Conservation (phyloP, 805 yeast genomes). For the Kuraishia piskuri region DNA sequence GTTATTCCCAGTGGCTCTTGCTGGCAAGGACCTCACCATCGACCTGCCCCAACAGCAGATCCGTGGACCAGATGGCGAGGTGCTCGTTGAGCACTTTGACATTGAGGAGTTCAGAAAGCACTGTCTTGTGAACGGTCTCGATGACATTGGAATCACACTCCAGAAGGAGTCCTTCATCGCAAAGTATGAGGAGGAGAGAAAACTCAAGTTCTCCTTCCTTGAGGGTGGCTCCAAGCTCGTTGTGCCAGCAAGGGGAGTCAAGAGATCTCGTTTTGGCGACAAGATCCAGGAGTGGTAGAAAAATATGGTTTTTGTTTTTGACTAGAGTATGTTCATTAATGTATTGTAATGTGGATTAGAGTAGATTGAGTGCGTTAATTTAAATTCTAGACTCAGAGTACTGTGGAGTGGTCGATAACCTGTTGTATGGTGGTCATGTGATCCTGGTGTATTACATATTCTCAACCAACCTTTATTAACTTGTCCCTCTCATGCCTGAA, state of each 20-base stretch:
- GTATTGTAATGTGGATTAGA: too few species aligned
- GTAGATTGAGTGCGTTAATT: too few species aligned
- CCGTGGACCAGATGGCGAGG: slow-evolving; percentile 54
- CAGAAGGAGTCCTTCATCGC: slow-evolving; percentile 75
- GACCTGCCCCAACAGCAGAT: slow-evolving; percentile 87
- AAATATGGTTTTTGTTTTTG: neutral
- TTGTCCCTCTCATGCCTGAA: slow-evolving; percentile 4
- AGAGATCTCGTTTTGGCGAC: slow-evolving; percentile 58
- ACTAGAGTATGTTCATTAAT: neutral
- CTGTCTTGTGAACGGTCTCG: slow-evolving; percentile 89
- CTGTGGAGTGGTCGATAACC: neutral
- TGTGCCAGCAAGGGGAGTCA: slow-evolving; percentile 56
- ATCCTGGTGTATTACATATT: too few species aligned
- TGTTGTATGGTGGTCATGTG: too few species aligned
- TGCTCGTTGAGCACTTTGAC: slow-evolving; percentile 75
- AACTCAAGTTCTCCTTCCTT: slow-evolving; percentile 77
- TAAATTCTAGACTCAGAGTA: too few species aligned
- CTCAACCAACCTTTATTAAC: too few species aligned
- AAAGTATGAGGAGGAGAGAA: slow-evolving; percentile 71
- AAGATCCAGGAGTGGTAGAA: slow-evolving; percentile 68
- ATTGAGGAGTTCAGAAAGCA: slow-evolving; percentile 91
- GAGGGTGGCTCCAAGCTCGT: slow-evolving; percentile 77
- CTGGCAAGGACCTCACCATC: slow-evolving; percentile 62
- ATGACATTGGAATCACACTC: slow-evolving; percentile 92
- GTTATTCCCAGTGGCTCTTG: slow-evolving; percentile 72